Percentiles rank a stretch among this genome's conserved stretches.
These are phyloP conservation scores for Tolypocladium paradoxum DNA, from an alignment of 2,329 filamentous ascomycete genomes.

Conservation along the genomic window DNA sequence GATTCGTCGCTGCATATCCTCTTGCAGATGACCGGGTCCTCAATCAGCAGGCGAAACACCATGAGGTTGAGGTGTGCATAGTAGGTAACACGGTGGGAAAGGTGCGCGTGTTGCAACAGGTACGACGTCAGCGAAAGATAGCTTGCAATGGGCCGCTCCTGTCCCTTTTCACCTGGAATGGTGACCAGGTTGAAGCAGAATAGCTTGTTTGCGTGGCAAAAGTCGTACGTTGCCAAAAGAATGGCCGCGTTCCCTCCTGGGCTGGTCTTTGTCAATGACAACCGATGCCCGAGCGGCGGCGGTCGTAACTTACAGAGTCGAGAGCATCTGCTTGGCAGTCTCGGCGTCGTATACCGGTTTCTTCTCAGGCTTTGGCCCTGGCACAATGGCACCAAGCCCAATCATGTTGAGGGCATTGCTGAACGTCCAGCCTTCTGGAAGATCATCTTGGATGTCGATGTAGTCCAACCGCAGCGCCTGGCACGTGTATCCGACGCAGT, in stretches of 20 bases:
- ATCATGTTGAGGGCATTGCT: conserved; percentile 73
- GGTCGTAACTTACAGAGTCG: conserved; percentile 52
- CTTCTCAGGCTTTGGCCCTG: conserved; percentile 53
- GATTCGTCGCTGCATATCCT: conserved; percentile 71
- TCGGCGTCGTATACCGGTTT: conserved; percentile 57
- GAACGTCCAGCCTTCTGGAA: conserved; percentile 82
- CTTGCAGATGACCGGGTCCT: conserved; percentile 75
- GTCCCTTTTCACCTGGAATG: conserved; percentile 47
- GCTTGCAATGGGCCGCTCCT: conserved; percentile 65
- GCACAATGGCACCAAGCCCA: conserved; percentile 66
- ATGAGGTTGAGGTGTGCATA: conserved; percentile 83
- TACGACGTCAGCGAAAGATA: conserved; percentile 89
- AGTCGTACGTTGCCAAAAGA: conserved; percentile 82
- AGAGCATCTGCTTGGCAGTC: conserved; percentile 72
- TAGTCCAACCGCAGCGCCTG: conserved; percentile 61
- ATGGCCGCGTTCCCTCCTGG: conserved; percentile 71
- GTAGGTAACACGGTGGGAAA: conserved; percentile 63
- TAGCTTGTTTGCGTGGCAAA: conserved; percentile 86
- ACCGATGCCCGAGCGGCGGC: background rate
- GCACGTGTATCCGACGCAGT: conserved; percentile 64
- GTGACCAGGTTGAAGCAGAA: conserved; percentile 81
- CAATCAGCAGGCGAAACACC: conserved; percentile 74
- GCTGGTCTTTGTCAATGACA: conserved; percentile 30
- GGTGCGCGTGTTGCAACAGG: conserved; percentile 83
- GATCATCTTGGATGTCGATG: conserved; percentile 76